phyloP scores from a whole-genome alignment of 164 flowering plant genomes.

The Kalanchoe fedtschenkoi region DNA sequence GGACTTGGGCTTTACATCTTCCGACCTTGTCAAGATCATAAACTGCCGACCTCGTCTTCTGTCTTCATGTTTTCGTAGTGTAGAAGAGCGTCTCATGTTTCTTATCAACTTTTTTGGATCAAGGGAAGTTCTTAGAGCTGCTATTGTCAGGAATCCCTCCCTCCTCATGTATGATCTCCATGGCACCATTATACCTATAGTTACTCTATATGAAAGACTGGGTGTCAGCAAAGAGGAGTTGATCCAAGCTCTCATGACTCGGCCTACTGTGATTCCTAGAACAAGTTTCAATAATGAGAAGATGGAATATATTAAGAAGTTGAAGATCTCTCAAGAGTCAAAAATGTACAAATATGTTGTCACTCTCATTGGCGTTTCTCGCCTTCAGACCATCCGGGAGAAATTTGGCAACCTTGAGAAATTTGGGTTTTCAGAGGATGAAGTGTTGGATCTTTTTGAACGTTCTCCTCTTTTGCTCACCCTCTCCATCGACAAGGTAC shows the following conservation, averaged over 20 bases:
- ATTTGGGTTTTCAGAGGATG: slow-evolving; percentile 50
- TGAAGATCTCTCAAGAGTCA: slow-evolving; percentile 28
- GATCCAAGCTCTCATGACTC: slow-evolving; percentile 25
- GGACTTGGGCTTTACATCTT: slow-evolving; percentile 29
- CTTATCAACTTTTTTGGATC: slow-evolving; percentile 38
- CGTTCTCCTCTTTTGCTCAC: slow-evolving; percentile 40
- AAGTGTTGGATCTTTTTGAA: slow-evolving; percentile 33
- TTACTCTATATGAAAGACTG: slow-evolving; percentile 31
- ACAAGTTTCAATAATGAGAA: slow-evolving; percentile 38
- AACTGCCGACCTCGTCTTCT: slow-evolving; percentile 59
- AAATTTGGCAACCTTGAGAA: slow-evolving; percentile 47
- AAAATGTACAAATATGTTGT: slow-evolving; percentile 60
- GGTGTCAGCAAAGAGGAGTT: slow-evolving; percentile 36
- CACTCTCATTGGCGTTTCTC: slow-evolving; percentile 42
- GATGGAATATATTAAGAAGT: slow-evolving; percentile 34
- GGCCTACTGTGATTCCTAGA: slow-evolving; percentile 51
- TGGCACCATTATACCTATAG: slow-evolving; percentile 25
- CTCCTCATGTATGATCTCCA: slow-evolving; percentile 41
- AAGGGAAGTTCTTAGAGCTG: slow-evolving; percentile 26
- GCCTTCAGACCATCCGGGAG: slow-evolving; percentile 38
- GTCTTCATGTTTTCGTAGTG: slow-evolving; percentile 16
- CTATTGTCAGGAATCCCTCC: slow-evolving; percentile 50
- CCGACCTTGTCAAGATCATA: slow-evolving; percentile 48
- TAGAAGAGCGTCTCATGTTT: slow-evolving; percentile 35
- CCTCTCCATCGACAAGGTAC: slow-evolving; percentile 49